Evolutionary conservation across 31 red algal species (phyloP), one percentile per base, ranked within the genome.

Genomic region (Odonthalia washingtoniensis): DNA sequence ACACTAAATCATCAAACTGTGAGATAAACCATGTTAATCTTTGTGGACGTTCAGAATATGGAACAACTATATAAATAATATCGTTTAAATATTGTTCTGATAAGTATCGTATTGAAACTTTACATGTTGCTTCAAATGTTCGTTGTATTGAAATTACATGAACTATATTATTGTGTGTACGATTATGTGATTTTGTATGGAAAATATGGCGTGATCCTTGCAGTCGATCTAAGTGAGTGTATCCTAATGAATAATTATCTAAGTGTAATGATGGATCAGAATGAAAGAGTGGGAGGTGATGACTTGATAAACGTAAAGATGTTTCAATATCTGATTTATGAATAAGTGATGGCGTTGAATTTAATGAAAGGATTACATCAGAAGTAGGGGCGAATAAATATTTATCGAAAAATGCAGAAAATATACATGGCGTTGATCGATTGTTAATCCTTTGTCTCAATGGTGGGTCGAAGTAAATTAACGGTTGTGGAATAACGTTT

Each of bases 11-110:
- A 28, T 86, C 82, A 60, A 92, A 92, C 75, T 87, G 90, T 1
- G 73, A 35, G 1, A 94, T 37, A 78, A 94, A 94, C 87, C 87
- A 90, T 24, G 41, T 21, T 33, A 94, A 69, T 32, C 92, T 69
- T 31, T 24, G 43, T 1, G 75, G 87, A 24, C 92, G 87, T 6
- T 87, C 68, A 41, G 81, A 65, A 49, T 94, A 94, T 3, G 87
- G 81, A 18, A 94, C 82, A 40, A 94, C 24, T 52, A 94, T 49
- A 37, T 81, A 83, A 14, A 92, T 43, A 5, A 74, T n/a, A 40
- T 82, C 31, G 24, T 75, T 2, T 18, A 75, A 74, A 4, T 66
- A 28, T 1, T 37, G 1, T 5, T 9, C n/a, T 1, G 65, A 1
- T 39, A 65, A 18, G 30, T 49, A 32, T 34, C 4, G 69, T 0